Evolutionary conservation across 768 basidiomycete genomes (phyloP), one percentile per base, ranked within the genome.

Genomic region (Boletus sp.): DNA sequence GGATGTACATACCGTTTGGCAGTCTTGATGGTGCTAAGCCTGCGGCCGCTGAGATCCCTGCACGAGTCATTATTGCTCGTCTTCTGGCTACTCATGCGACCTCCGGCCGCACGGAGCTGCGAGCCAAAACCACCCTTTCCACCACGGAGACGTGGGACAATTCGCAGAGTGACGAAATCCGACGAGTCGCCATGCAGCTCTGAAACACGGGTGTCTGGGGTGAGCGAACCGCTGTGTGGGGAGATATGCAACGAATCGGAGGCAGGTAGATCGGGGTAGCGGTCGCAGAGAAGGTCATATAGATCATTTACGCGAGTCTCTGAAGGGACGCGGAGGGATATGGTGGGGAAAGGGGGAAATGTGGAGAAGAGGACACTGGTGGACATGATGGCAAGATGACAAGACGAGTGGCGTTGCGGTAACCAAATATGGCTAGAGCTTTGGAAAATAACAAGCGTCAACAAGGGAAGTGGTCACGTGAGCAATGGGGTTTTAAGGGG

Each of bases 51-150:
- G 37, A 99, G 79, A 68, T 98, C 97, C 47, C 97, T 77, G 71
- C 94, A 97, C 8, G 91, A 92, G 70, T 98, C 95, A 60, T 94
- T 94, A 72, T 94, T 95, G 72, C 80, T 94, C 24, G 93, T 94
- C 78, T 94, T 94, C 77, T 94, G 92, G 64, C 88, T 90, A 67
- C 90, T 92, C 97, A 99, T 99, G 33, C 96, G 83, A 12, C 97
- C 96, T 62, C 97, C 97, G 14, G 96, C 96, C 0, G 97, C 96
- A 71, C 97, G 83, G 62, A 99, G 79, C 77, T 98, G 94, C 17
- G 90, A 92, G 4, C 97, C 97, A 67, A 99, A 98, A 35, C 96
- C 97, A 71, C 97, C 96, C 75, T 98, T 99, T 18, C 97, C 97
- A 48, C 96, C 96, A 3, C 80, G 78, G 7, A 98, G 68, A 28